Conservation (phyloP, 805 yeast species). For the Saturnispora serradocipensis region DNA sequence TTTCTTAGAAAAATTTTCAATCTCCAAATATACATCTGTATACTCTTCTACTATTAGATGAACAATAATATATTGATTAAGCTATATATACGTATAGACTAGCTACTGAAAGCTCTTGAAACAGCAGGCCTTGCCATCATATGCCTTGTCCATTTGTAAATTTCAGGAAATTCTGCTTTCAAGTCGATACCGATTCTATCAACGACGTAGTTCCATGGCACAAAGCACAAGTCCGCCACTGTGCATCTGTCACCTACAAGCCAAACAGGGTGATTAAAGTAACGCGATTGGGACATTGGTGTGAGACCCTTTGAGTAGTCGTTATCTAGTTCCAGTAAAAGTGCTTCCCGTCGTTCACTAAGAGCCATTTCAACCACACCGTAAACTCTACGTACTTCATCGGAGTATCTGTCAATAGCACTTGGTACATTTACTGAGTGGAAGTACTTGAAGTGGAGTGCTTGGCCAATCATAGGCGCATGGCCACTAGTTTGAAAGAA, state of each 20-base stretch:
- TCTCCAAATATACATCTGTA: neutral
- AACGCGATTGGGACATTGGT: constrained; percentile 73
- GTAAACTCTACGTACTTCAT: constrained; percentile 86
- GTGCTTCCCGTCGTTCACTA: constrained; percentile 84
- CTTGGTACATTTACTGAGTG: constrained; percentile 78
- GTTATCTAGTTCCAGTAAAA: constrained; percentile 79
- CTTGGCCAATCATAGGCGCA: constrained; percentile 98
- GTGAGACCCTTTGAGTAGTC: constrained; percentile 85
- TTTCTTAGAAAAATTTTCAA: neutral
- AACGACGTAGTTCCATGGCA: constrained; percentile 95
- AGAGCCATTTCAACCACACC: constrained; percentile 93
- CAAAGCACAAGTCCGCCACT: constrained; percentile 85
- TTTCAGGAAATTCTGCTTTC: constrained; percentile 86
- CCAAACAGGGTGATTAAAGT: constrained; percentile 93
- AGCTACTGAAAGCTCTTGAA: constrained; percentile 51
- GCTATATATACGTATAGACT: constrained; percentile 14
- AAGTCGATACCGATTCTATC: constrained; percentile 86
- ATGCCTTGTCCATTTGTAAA: constrained; percentile 88
- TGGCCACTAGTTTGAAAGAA: constrained; percentile 95
- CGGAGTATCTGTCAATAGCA: constrained; percentile 85
- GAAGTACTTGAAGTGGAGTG: constrained; percentile 86
- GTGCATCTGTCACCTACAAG: constrained; percentile 77
- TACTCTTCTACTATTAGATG: neutral
- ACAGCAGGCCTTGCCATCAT: constrained; percentile 96
- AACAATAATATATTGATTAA: neutral